Evolutionary conservation across 108 stramenopile genomes (phyloP), one percentile per base, ranked within the genome.

Genomic region (Skeletonema potamos): DNA sequence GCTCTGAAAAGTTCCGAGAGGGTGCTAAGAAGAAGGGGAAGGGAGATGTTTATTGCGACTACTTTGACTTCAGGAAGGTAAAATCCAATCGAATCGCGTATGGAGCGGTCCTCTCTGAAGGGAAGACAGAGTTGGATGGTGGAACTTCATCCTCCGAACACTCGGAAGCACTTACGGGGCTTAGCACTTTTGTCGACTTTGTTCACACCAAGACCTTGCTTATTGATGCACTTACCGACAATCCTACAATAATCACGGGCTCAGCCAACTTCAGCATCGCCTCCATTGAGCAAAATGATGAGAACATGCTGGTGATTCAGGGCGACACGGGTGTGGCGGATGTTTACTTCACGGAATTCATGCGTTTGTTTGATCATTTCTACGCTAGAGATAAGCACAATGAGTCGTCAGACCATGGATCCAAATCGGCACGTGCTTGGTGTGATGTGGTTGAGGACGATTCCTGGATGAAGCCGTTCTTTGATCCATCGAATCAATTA

Each of bases 301-400:
- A 79, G 58, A 79, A 79, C 43, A 79, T 67, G 62, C 30, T 79
- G 22, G 43, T 79, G 8, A 69, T 79, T 59, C 62, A 64, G 3
- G 78, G 72, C 0, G 72, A 79, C 18, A 67, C 66, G 12, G 15
- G 43, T 3, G 78, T 79, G 48, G 71, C 78, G 17, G 78, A 79
- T 64, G 48, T 79, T 58, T 79, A 79, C 51, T 63, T 79, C 6
- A 79, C 78, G 0, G 78, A 79, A 18, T 79, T 61, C 32, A 79
- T 72, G 71, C 30, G 78, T 10, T 26, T 79, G 44, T 79, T 79
- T 48, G 66, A 79, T 68, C 78, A 79, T 51, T 79, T 72, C 67
- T 58, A 64, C 56, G 51, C 72, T 0, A 66, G 78, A 58, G 78
- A 79, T 61, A 36, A 68, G 24, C 46, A 62, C 37, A 56, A 51